Evolutionary conservation across 192 early-diverging fungal species (phyloP).

Genomic region (Coemansia sp.): DNA sequence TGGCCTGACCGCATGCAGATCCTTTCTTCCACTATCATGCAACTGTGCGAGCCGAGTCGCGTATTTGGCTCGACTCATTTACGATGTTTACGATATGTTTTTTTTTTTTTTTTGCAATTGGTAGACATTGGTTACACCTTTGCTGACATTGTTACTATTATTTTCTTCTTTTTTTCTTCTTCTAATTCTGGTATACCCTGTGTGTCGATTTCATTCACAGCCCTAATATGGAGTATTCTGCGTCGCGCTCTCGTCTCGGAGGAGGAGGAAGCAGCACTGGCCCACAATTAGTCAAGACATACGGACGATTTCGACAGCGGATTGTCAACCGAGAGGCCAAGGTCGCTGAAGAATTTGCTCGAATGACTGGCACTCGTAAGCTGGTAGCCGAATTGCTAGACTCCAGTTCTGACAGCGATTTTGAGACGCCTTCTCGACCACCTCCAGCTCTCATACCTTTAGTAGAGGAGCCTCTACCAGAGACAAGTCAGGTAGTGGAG

Average conservation of each 20-base stretch:
- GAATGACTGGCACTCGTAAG: conserved; percentile 28
- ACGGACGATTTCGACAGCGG: conserved; percentile 49
- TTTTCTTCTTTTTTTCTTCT: background rate
- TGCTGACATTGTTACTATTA: background rate
- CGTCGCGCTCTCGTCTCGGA: conserved; percentile 38
- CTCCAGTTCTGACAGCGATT: conserved; percentile 51
- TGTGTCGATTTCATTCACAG: background rate
- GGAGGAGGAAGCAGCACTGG: conserved; percentile 10
- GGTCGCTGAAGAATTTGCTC: conserved; percentile 44
- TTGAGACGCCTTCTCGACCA: conserved; percentile 16
- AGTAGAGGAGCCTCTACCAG: background rate
- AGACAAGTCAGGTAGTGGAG: background rate
- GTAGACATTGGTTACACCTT: background rate
- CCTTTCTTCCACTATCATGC: background rate
- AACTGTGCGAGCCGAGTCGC: background rate
- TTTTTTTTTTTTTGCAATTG: no score
- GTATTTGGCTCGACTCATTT: background rate
- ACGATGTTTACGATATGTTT: background rate
- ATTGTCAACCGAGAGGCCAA: conserved; percentile 39
- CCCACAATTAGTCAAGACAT: conserved; percentile 52
- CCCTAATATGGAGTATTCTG: conserved; percentile 41
- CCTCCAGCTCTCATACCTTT: background rate
- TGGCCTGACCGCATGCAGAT: background rate
- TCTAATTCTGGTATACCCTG: background rate
- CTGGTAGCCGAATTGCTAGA: conserved; percentile 41